Evolutionary conservation across 176 grass and related monocot genomes (phyloP).

Genomic region (Aegilops sharonensis): DNA sequence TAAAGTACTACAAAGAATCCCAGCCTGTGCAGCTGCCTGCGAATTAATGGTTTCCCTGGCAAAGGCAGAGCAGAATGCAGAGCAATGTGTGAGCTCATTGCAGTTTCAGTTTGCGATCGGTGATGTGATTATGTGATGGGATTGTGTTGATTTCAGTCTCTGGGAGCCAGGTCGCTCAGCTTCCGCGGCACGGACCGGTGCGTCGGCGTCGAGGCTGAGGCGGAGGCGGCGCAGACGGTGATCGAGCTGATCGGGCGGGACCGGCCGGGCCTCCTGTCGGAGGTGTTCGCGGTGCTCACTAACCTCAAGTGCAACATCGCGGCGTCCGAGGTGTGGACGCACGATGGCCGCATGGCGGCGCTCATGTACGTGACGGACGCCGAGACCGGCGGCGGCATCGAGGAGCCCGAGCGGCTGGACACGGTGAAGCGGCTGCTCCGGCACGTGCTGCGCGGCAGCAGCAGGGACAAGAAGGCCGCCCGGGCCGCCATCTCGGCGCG

Average conservation of each 20-base stretch:
- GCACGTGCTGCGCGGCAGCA: conserved; percentile 66
- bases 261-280: conserved; percentile 81
- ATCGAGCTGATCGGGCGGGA: conserved; percentile 77
- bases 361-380: conserved; percentile 73
- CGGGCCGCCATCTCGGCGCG: conserved; percentile 32
- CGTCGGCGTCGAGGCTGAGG: conserved; percentile 44
- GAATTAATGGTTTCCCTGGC: background rate
- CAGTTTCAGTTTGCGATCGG: background rate
- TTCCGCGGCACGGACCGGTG: conserved; percentile 41
- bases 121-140: background rate
- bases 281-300: conserved; percentile 86
- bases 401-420: conserved; percentile 45
- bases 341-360: conserved; percentile 69
- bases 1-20: conserved; percentile 8
- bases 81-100: background rate
- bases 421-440: conserved; percentile 59
- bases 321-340: conserved; percentile 88
- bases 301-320: conserved; percentile 74
- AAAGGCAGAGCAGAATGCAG: conserved; percentile 29
- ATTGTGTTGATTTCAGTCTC: conserved; percentile 49
- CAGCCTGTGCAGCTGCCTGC: background rate
- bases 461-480: conserved; percentile 37
- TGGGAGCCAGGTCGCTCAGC: conserved; percentile 58
- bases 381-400: conserved; percentile 38
- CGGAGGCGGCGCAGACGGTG: conserved; percentile 41